Percentiles rank a stretch among this genome's conserved stretches.
Evolutionary conservation across 2,329 filamentous ascomycete genomes (phyloP).

Genomic region (Davidsoniella eucalypti): DNA sequence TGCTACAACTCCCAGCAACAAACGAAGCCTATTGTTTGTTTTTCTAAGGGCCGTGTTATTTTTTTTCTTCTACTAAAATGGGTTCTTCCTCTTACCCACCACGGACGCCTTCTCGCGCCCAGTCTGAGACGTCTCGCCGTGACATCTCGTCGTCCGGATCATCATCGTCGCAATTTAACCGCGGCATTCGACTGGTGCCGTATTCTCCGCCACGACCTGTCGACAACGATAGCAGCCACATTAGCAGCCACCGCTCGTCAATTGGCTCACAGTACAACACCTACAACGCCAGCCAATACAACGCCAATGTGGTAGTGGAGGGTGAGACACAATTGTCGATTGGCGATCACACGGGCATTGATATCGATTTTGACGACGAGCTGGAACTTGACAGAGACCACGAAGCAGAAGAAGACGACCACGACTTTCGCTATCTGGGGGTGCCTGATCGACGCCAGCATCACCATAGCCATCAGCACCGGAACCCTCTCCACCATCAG

Average conservation of each 20-base stretch:
- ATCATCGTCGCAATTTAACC: slow-evolving; percentile 19
- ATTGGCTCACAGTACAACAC: slow-evolving; percentile 4
- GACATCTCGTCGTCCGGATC: slow-evolving; percentile 13
- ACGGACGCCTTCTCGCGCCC: slow-evolving; percentile 14
- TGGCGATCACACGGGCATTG: not conserved
- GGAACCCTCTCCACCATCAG: not conserved
- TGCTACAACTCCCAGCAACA: no score
- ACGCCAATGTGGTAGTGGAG: slow-evolving; percentile 10
- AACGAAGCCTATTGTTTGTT: no score
- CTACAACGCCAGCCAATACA: not conserved
- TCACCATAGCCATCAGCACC: not conserved
- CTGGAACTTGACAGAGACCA: not conserved
- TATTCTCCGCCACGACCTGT: slow-evolving; percentile 28
- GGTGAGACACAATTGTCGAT: slow-evolving; percentile 2
- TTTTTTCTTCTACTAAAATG: no score
- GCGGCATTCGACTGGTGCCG: slow-evolving; percentile 31
- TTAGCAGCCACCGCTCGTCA: slow-evolving; percentile 12
- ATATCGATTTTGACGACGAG: slow-evolving; percentile 1
- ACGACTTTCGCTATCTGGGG: not conserved
- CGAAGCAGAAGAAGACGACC: not conserved
- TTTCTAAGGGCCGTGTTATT: no score
- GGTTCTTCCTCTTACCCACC: slow-evolving; percentile 15
- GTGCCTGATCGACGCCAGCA: not conserved
- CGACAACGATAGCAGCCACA: slow-evolving; percentile 17
- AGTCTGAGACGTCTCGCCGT: slow-evolving; percentile 7